Evolutionary conservation across 495 filamentous ascomycete genomes (phyloP).

Genomic region (Aspergillus funiculosus): DNA sequence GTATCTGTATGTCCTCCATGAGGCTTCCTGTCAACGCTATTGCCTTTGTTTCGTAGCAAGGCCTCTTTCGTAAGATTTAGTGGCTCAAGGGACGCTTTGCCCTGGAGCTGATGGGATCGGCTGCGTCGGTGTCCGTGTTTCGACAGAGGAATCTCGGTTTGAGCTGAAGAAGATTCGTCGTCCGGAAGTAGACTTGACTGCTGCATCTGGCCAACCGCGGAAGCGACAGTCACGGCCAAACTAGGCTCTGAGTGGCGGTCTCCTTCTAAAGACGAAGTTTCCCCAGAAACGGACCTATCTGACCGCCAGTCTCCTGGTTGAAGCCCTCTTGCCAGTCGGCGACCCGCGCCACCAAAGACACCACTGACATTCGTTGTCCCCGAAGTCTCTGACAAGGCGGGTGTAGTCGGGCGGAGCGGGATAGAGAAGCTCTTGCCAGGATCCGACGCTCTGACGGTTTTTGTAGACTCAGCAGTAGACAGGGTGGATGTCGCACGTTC

Average conservation of each 20-base stretch:
- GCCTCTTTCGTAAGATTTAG: slow-evolving; percentile 42
- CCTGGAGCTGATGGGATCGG: slow-evolving; percentile 34
- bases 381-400: slow-evolving; percentile 44
- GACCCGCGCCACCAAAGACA: slow-evolving; percentile 52
- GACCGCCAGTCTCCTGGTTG: slow-evolving; percentile 43
- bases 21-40: slow-evolving; percentile 33
- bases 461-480: slow-evolving; percentile 57
- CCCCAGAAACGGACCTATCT: slow-evolving; percentile 51
- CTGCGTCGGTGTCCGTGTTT: slow-evolving; percentile 31
- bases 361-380: slow-evolving; percentile 46
- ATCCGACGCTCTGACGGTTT: slow-evolving; percentile 49
- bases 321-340: slow-evolving; percentile 46
- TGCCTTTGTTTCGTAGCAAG: slow-evolving; percentile 31
- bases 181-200: slow-evolving; percentile 43
- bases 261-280: slow-evolving; percentile 48
- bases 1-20: slow-evolving; percentile 27
- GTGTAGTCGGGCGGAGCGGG: slow-evolving; percentile 36
- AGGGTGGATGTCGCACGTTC: slow-evolving; percentile 52
- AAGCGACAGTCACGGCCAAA: slow-evolving; percentile 54
- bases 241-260: slow-evolving; percentile 62
- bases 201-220: slow-evolving; percentile 59
- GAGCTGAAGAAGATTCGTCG: slow-evolving; percentile 13
- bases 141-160: slow-evolving; percentile 16
- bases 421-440: slow-evolving; percentile 23
- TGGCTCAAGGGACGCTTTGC: slow-evolving; percentile 38